A percentile compares a stretch with the other conserved stretches of the same genome.
These are phyloP conservation scores for Jatropha podagrica DNA, from an alignment of 441 rosid genomes.

Conservation along the genomic window DNA sequence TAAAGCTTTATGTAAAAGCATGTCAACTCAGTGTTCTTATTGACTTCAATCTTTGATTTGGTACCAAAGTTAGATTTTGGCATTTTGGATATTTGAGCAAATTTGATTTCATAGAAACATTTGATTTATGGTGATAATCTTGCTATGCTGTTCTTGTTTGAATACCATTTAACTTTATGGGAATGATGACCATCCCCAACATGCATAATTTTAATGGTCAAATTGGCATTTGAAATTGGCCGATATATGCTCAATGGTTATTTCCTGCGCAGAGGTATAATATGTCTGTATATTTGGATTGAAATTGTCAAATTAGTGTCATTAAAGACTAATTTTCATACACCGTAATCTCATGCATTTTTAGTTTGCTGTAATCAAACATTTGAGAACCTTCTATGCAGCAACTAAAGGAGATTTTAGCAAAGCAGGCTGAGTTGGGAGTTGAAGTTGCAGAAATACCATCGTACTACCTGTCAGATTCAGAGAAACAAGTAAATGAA, in stretches of 20 bases:
- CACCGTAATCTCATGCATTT: no score
- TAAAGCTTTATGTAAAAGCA: background rate
- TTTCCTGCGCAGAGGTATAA: background rate
- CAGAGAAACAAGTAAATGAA: slow-evolving; percentile 40
- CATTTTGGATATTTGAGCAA: no score
- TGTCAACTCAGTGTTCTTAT: background rate
- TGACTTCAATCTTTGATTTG: background rate
- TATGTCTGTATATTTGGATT: background rate
- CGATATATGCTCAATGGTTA: background rate
- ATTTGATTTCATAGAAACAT: background rate
- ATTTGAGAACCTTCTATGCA: slow-evolving; percentile 34
- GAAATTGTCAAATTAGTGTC: background rate
- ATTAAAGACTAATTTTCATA: background rate
- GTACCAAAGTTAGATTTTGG: background rate
- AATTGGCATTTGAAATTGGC: background rate
- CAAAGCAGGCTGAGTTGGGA: slow-evolving; percentile 88
- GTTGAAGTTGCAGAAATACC: slow-evolving; percentile 95
- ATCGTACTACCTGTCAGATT: slow-evolving; percentile 54
- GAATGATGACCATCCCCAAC: background rate
- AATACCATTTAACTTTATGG: background rate
- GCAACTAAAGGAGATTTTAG: slow-evolving; percentile 84
- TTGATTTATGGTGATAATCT: background rate
- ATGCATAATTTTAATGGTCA: background rate
- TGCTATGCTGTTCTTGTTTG: no score
- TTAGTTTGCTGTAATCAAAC: background rate